phyloP scores from a whole-genome alignment of 2,329 filamentous ascomycete species.

The Lachnum nothofagi region DNA sequence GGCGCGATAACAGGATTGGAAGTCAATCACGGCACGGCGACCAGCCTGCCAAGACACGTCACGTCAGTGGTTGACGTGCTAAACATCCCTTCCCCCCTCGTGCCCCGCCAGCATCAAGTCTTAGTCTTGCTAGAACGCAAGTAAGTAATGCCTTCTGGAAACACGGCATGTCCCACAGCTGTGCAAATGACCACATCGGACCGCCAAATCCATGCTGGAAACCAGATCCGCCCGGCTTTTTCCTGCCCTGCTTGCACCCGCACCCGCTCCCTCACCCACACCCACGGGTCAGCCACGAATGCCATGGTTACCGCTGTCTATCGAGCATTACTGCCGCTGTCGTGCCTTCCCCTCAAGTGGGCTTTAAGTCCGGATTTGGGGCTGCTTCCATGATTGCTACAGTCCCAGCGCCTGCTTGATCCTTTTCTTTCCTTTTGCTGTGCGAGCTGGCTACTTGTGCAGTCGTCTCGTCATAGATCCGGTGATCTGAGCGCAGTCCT shows the following conservation, averaged over 20 bases:
- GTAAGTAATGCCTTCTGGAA: not conserved
- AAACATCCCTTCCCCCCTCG: no score
- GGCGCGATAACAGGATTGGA: no score
- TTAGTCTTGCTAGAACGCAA: not conserved
- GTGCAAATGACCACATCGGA: no score
- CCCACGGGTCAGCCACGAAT: constrained; percentile 1
- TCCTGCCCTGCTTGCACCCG: not conserved
- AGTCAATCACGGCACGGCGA: no score
- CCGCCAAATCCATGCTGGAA: no score
- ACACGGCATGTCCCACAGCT: not conserved
- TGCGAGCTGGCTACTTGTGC: not conserved
- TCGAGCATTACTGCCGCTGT: not conserved
- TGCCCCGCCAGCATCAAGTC: no score
- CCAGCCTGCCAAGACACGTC: no score
- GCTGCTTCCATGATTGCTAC: not conserved
- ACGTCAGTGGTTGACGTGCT: no score
- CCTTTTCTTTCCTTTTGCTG: constrained; percentile 2
- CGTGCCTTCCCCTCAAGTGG: not conserved
- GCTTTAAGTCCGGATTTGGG: not conserved
- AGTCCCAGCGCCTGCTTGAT: not conserved
- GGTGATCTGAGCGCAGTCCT: constrained; percentile 4
- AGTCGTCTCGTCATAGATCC: not conserved
- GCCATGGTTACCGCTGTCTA: not conserved
- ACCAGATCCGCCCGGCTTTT: no score
- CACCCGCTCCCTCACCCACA: not conserved